A percentile compares a stretch with the other conserved stretches of the same genome.
phyloP scores from a whole-genome alignment of 371 early-diverging fungal genomes.

The Vittaforma corneae region DNA sequence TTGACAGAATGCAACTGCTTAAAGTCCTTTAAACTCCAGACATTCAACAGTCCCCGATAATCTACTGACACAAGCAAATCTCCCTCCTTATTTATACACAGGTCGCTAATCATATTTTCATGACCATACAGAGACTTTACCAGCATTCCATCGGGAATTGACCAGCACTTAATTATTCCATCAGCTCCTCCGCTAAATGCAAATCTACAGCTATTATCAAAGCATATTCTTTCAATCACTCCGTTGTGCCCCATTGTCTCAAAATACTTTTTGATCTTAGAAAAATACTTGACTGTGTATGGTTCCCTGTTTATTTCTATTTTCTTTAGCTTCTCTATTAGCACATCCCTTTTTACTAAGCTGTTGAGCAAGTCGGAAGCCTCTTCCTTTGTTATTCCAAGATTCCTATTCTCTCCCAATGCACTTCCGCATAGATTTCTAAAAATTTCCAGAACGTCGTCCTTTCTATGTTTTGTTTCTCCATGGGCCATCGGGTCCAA shows the following conservation, averaged over 20 bases:
- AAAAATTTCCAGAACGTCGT: too few species aligned
- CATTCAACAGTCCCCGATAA: constrained; percentile 37
- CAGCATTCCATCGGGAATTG: constrained; percentile 35
- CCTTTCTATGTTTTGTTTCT: too few species aligned
- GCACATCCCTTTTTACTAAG: not conserved
- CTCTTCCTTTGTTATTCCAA: not conserved
- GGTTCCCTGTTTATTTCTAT: not conserved
- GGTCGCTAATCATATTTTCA: constrained; percentile 43
- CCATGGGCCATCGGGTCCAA: too few species aligned
- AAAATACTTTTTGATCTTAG: not conserved
- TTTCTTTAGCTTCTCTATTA: not conserved
- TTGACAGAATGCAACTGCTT: constrained; percentile 9
- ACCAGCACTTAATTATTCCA: constrained; percentile 57
- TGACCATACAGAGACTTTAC: constrained; percentile 50
- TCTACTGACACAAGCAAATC: constrained; percentile 50
- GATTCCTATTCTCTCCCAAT: not conserved
- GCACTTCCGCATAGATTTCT: not conserved
- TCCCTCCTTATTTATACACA: constrained; percentile 49
- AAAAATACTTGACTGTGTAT: not conserved
- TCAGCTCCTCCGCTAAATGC: constrained; percentile 55
- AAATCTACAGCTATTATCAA: constrained; percentile 44
- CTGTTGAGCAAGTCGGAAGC: not conserved
- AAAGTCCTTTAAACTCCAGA: constrained; percentile 41
- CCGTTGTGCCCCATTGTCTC: constrained; percentile 48
- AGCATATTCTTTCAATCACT: constrained; percentile 49